Percentiles rank a stretch among this genome's conserved stretches.
These are phyloP conservation scores for Solanum paucissectum DNA, from an alignment of 257 asterid genomes.

Conservation along the genomic window DNA sequence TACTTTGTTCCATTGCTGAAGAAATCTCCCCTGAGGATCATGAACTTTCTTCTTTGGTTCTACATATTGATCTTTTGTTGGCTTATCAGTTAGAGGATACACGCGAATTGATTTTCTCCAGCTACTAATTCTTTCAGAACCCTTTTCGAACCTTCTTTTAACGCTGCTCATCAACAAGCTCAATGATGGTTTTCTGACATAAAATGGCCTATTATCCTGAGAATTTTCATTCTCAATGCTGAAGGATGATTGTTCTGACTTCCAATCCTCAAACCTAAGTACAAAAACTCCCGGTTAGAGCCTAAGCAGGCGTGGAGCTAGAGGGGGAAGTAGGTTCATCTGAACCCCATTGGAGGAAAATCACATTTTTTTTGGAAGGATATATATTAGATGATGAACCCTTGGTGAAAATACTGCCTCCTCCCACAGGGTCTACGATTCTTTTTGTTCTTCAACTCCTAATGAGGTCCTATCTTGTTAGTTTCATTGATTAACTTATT, in stretches of 20 bases:
- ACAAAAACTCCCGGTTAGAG: background rate
- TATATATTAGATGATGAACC: background rate
- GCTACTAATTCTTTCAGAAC: constrained; percentile 18
- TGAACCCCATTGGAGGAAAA: background rate
- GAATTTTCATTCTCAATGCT: background rate
- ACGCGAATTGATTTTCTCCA: constrained; percentile 12
- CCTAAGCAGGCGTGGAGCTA: background rate
- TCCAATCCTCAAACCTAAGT: constrained; percentile 36
- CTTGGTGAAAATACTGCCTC: background rate
- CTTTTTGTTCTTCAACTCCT: background rate
- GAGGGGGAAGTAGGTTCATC: background rate
- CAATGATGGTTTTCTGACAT: constrained; percentile 11
- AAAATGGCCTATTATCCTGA: background rate
- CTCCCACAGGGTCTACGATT: background rate
- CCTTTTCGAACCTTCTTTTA: constrained; percentile 17
- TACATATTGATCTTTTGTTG: background rate
- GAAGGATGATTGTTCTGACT: constrained; percentile 19
- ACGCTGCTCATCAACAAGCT: constrained; percentile 15
- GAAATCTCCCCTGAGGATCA: constrained; percentile 48
- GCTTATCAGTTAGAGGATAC: background rate
- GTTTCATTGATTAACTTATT: background rate
- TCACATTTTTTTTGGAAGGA: background rate
- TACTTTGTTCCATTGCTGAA: constrained; percentile 49
- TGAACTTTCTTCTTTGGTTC: constrained; percentile 10
- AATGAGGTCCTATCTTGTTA: background rate